Conservation (phyloP, 257 asterid species). For the Jacaranda mimosifolia region DNA sequence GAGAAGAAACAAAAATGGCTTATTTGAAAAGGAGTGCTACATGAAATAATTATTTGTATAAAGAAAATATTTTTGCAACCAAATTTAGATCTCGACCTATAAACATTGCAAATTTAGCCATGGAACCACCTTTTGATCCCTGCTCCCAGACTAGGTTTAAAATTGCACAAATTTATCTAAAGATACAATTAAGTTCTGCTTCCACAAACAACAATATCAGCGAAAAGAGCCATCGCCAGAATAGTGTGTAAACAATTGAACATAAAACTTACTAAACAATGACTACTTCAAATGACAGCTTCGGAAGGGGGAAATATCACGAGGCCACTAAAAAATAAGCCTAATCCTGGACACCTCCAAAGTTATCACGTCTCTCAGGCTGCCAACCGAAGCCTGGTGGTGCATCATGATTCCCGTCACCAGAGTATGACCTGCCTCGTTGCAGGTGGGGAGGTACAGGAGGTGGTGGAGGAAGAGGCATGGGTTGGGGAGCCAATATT, state of each 20-base stretch:
- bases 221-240: conserved; percentile 20
- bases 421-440: conserved; percentile 66
- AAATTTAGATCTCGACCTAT: not conserved
- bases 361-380: conserved; percentile 59
- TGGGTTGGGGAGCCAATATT: conserved; percentile 57
- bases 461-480: conserved; percentile 72
- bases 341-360: conserved; percentile 61
- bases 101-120: not conserved
- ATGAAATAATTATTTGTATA: too few relatives aligned
- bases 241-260: not conserved
- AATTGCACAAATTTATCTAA: not conserved
- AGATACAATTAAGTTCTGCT: conserved; percentile 18
- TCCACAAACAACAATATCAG: conserved; percentile 17
- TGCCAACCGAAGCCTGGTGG: conserved; percentile 83
- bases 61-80: not conserved
- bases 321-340: conserved; percentile 10
- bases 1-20: not conserved
- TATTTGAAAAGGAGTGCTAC: not conserved
- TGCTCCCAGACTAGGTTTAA: not conserved
- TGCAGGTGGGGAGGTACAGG: conserved; percentile 58
- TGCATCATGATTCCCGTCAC: conserved; percentile 65
- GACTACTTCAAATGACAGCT: not conserved
- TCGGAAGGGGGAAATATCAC: conserved; percentile 3
- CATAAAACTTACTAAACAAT: conserved; percentile 5
- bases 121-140: not conserved